Evolutionary conservation across 345 rosid species (phyloP).

Genomic region (Melastoma malabathricum): DNA sequence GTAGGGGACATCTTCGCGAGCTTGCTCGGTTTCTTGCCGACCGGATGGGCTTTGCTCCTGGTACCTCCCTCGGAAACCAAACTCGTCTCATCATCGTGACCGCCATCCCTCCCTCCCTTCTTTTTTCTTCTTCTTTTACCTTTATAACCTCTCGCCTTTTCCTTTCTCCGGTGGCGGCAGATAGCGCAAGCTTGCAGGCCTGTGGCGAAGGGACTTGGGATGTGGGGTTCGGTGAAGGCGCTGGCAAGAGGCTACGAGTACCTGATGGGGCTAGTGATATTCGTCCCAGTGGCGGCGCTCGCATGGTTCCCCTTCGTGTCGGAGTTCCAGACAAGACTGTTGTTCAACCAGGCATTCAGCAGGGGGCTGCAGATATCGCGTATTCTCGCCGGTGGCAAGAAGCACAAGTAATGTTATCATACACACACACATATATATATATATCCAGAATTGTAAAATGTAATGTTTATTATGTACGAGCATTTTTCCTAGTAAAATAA

Average conservation of each 20-base stretch:
- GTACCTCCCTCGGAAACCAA: slow-evolving; percentile 8
- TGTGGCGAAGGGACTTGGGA: slow-evolving; percentile 29
- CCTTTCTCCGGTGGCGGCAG: neutral
- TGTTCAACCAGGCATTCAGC: slow-evolving; percentile 93
- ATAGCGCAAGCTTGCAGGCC: slow-evolving; percentile 15
- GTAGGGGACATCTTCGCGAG: slow-evolving; percentile 77
- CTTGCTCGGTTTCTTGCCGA: slow-evolving; percentile 74
- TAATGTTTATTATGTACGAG: no score
- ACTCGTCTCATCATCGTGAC: no score
- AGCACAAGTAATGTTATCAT: no score
- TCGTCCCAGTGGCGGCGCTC: slow-evolving; percentile 56
- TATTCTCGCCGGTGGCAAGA: slow-evolving; percentile 62
- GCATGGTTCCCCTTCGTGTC: slow-evolving; percentile 88
- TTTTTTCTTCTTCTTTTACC: no score
- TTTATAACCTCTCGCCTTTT: no score
- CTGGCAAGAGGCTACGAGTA: slow-evolving; percentile 82
- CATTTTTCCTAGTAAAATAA: no score
- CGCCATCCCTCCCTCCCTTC: no score
- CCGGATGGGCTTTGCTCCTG: slow-evolving; percentile 92
- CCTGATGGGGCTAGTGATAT: slow-evolving; percentile 58
- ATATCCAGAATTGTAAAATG: no score
- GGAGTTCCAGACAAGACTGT: slow-evolving; percentile 76
- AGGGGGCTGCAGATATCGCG: slow-evolving; percentile 89
- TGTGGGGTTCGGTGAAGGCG: slow-evolving; percentile 85
- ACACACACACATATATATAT: no score